Evolutionary conservation across 2,329 filamentous ascomycete species (phyloP).

Genomic region (Davidsoniella australis): DNA sequence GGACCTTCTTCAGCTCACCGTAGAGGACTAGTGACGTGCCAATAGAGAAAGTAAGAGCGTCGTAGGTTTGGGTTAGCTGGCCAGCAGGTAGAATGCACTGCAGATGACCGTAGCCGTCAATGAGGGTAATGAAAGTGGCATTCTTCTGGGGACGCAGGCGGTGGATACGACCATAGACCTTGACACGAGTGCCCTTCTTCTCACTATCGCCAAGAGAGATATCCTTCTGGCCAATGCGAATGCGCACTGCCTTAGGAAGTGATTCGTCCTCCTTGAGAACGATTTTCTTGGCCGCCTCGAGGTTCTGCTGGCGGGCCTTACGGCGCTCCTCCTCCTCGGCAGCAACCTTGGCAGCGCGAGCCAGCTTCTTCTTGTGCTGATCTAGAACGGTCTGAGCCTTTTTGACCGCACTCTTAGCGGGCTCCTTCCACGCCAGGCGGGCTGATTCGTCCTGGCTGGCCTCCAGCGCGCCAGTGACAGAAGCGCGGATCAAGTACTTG

Average conservation of each 20-base stretch:
- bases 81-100: conserved; percentile 67
- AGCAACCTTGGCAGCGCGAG: conserved; percentile 57
- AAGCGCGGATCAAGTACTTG: conserved; percentile 53
- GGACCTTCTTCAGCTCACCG: conserved; percentile 71
- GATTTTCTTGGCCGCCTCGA: conserved; percentile 66
- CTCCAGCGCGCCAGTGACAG: conserved; percentile 40
- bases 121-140: conserved; percentile 70
- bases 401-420: conserved; percentile 70
- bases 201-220: conserved; percentile 39
- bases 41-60: conserved; percentile 67
- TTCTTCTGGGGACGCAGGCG: conserved; percentile 67
- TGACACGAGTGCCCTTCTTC: conserved; percentile 54
- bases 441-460: conserved; percentile 46
- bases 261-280: conserved; percentile 50
- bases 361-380: conserved; percentile 66
- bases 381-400: conserved; percentile 63
- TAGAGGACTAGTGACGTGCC: conserved; percentile 76
- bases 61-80: conserved; percentile 77
- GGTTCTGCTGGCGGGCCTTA: conserved; percentile 45
- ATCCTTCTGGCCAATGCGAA: conserved; percentile 58
- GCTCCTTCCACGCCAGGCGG: conserved; percentile 60
- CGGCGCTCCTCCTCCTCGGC: conserved; percentile 57
- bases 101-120: conserved; percentile 61
- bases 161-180: conserved; percentile 70
- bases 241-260: conserved; percentile 56